phyloP scores from a whole-genome alignment of 2,329 filamentous ascomycete genomes.

The Zymoseptoria crescenta region DNA sequence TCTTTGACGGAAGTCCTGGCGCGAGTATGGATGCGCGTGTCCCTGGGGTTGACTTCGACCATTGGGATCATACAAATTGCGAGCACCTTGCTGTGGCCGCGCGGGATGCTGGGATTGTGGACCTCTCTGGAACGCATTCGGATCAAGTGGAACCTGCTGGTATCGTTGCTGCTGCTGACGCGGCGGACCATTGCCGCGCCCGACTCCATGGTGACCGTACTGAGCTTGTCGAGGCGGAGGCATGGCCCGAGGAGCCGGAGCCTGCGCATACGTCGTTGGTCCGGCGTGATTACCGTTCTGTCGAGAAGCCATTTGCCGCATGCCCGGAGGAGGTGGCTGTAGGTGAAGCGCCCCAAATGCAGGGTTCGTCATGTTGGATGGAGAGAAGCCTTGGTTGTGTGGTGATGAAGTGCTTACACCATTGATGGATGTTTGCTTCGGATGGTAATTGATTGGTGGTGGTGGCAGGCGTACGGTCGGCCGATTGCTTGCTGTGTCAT shows the following conservation, averaged over 20 bases:
- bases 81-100: slow-evolving; percentile 10
- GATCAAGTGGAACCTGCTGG: slow-evolving; percentile 23
- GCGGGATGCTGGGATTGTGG: slow-evolving; percentile 13
- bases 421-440: background rate
- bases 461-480: slow-evolving; percentile 8
- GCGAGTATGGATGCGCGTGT: background rate
- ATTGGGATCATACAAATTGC: slow-evolving; percentile 25
- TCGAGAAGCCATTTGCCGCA: background rate
- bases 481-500: slow-evolving; percentile 6
- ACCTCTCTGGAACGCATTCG: slow-evolving; percentile 26
- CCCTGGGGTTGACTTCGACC: slow-evolving; percentile 4
- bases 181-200: slow-evolving; percentile 5
- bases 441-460: slow-evolving; percentile 3
- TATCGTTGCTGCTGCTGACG: slow-evolving; percentile 18
- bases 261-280: background rate
- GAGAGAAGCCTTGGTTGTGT: slow-evolving; percentile 6
- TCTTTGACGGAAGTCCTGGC: slow-evolving; percentile 17
- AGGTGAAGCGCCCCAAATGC: background rate
- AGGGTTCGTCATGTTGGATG: background rate
- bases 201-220: slow-evolving; percentile 2
- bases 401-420: slow-evolving; percentile 6
- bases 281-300: background rate
- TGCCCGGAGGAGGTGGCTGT: background rate
- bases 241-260: background rate
- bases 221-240: background rate